A percentile compares a stretch with the other conserved stretches of the same genome.
These are phyloP conservation scores for Sphaerulina populicola DNA, from an alignment of 2,329 filamentous ascomycete species.

Conservation along the genomic window DNA sequence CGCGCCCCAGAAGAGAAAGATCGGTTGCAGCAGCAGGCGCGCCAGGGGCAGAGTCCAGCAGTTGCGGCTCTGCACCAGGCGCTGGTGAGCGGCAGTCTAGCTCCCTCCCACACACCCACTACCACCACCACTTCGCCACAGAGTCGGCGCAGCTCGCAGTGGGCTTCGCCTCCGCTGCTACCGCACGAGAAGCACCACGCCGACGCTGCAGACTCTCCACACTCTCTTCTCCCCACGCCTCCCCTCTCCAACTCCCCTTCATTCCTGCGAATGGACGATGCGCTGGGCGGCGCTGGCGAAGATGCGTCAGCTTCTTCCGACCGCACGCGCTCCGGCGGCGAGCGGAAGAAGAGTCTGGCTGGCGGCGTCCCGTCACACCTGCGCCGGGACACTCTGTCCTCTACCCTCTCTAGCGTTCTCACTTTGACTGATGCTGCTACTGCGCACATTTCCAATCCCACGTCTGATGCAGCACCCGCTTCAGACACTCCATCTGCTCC, in stretches of 20 bases:
- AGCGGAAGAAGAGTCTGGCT: slow-evolving; percentile 22
- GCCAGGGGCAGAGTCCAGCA: slow-evolving; percentile 16
- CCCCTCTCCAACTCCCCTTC: slow-evolving; percentile 38
- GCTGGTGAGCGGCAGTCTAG: slow-evolving; percentile 16
- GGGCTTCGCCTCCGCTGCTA: slow-evolving; percentile 30
- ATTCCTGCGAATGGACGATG: slow-evolving; percentile 25
- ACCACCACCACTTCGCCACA: slow-evolving; percentile 30
- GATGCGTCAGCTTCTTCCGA: slow-evolving; percentile 14
- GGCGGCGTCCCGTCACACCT: slow-evolving; percentile 24
- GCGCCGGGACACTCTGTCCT: slow-evolving; percentile 35
- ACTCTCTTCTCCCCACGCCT: slow-evolving; percentile 35
- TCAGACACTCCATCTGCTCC: slow-evolving; percentile 43
- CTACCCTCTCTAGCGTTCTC: slow-evolving; percentile 58
- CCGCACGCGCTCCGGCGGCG: slow-evolving; percentile 24
- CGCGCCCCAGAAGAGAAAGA: slow-evolving; percentile 14
- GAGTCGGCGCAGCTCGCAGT: slow-evolving; percentile 16
- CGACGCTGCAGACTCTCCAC: slow-evolving; percentile 12
- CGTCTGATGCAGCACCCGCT: slow-evolving; percentile 46
- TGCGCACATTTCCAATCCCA: slow-evolving; percentile 64
- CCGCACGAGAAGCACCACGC: slow-evolving; percentile 31
- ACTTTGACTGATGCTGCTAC: slow-evolving; percentile 52
- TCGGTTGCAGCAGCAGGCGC: slow-evolving; percentile 13
- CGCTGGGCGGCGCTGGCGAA: slow-evolving; percentile 20
- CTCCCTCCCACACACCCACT: slow-evolving; percentile 9
- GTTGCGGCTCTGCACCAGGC: slow-evolving; percentile 17